Evolutionary conservation across 345 rosid genomes (phyloP).

Genomic region (Camelina sativa): DNA sequence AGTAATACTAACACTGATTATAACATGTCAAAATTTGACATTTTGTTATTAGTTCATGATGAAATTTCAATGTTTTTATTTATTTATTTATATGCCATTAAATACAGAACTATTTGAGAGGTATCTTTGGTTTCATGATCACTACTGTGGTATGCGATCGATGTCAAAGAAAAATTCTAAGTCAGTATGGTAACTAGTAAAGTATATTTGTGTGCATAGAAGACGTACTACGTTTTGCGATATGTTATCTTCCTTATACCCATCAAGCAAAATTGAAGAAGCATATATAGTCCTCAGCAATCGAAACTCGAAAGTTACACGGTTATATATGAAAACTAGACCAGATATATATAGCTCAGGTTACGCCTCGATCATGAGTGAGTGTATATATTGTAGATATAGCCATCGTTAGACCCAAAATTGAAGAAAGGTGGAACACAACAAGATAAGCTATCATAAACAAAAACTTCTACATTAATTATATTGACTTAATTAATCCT

Average conservation of each 20-base stretch:
- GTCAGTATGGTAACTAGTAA: too few relatives aligned
- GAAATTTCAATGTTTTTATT: too few relatives aligned
- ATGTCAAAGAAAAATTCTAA: too few relatives aligned
- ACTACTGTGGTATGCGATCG: too few relatives aligned
- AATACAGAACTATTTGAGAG: too few relatives aligned
- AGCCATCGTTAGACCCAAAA: not conserved
- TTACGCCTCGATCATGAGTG: slow-evolving; percentile 8
- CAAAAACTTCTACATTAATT: too few relatives aligned
- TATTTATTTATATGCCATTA: too few relatives aligned
- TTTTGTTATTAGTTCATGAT: too few relatives aligned
- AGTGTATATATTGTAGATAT: not conserved
- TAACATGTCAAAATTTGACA: too few relatives aligned
- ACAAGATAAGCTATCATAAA: not conserved
- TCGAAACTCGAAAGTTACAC: not conserved
- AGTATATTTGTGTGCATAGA: not conserved
- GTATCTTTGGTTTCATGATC: too few relatives aligned
- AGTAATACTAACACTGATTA: too few relatives aligned
- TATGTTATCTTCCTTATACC: not conserved
- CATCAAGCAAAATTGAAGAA: not conserved
- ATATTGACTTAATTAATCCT: too few relatives aligned
- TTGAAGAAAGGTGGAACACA: slow-evolving; percentile 3
- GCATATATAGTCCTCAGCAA: not conserved
- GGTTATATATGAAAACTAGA: not conserved
- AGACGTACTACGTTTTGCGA: not conserved
- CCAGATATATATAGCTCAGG: not conserved